Evolutionary conservation across 1,284 basidiomycete species (phyloP).

Genomic region (Heterobasidion irregulare): DNA sequence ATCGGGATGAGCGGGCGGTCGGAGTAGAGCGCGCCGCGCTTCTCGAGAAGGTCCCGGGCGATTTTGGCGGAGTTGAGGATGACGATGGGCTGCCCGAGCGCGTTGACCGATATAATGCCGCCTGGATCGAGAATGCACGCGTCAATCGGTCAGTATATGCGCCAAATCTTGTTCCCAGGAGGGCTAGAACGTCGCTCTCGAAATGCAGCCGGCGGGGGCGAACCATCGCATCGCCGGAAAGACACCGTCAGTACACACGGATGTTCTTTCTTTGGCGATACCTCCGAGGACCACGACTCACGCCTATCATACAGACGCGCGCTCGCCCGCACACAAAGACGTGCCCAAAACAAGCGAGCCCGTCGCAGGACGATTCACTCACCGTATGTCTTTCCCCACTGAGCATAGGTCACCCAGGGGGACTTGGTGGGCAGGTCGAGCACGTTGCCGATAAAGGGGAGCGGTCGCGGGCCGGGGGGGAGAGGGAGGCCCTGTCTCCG

Average conservation of each 20-base stretch:
- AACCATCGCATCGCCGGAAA: no score
- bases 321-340: no score
- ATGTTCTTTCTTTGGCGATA: no score
- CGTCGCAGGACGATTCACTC: neutral
- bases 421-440: neutral
- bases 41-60: constrained; percentile 9
- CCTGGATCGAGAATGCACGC: neutral
- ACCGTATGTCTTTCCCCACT: constrained; percentile 1
- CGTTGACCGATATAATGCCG: constrained; percentile 4
- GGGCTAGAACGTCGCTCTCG: no score
- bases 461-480: neutral
- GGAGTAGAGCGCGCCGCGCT: constrained; percentile 8
- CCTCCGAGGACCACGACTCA: no score
- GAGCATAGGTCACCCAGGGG: neutral
- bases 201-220: no score
- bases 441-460: constrained; percentile 1
- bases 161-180: no score
- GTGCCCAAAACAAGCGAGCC: no score
- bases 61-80: constrained; percentile 7
- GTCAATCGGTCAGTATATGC: no score
- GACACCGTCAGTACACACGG: no score
- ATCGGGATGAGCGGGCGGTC: constrained; percentile 7
- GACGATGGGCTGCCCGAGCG: constrained; percentile 7
- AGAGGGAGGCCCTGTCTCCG: neutral
- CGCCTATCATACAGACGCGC: no score